These are phyloP conservation scores for Lachancea waltii DNA, from an alignment of 805 yeast species.

Conservation along the genomic window DNA sequence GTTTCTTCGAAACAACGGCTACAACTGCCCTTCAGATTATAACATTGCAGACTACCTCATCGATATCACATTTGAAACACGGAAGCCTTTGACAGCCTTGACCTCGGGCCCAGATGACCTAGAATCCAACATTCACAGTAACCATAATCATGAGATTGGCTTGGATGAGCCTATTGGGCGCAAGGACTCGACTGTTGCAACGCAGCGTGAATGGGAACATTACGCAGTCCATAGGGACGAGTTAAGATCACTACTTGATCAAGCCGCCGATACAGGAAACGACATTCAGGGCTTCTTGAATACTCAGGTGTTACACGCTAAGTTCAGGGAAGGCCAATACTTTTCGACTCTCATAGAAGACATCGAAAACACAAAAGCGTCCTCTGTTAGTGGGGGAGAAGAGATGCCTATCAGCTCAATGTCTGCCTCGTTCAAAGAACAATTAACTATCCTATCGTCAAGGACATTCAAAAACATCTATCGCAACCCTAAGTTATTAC, in stretches of 20 bases:
- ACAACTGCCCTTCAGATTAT: constrained; percentile 78
- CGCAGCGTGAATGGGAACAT: constrained; percentile 82
- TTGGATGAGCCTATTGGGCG: constrained; percentile 18
- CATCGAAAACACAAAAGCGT: constrained; percentile 24
- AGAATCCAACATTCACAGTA: constrained; percentile 27
- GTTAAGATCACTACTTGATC: constrained; percentile 32
- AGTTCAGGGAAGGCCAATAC: constrained; percentile 31
- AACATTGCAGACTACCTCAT: constrained; percentile 91
- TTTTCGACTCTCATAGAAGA: constrained; percentile 29
- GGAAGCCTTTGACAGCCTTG: constrained; percentile 10
- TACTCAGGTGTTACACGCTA: constrained; percentile 22
- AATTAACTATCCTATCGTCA: constrained; percentile 67
- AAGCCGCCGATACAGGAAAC: constrained; percentile 9
- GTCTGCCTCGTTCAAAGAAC: constrained; percentile 53
- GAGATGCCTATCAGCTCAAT: constrained; percentile 3
- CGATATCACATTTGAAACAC: constrained; percentile 71
- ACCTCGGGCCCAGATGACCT: constrained; percentile 15
- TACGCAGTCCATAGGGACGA: constrained; percentile 77
- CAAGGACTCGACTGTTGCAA: constrained; percentile 35
- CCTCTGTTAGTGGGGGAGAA: constrained; percentile 8
- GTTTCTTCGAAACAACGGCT: constrained; percentile 70
- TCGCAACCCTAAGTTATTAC: constrained; percentile 82
- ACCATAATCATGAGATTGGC: constrained; percentile 24
- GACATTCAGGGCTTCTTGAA: constrained; percentile 15
- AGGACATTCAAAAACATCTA: constrained; percentile 89